phyloP scores from a whole-genome alignment of 305 asterid species.

The Rubia tinctorum region DNA sequence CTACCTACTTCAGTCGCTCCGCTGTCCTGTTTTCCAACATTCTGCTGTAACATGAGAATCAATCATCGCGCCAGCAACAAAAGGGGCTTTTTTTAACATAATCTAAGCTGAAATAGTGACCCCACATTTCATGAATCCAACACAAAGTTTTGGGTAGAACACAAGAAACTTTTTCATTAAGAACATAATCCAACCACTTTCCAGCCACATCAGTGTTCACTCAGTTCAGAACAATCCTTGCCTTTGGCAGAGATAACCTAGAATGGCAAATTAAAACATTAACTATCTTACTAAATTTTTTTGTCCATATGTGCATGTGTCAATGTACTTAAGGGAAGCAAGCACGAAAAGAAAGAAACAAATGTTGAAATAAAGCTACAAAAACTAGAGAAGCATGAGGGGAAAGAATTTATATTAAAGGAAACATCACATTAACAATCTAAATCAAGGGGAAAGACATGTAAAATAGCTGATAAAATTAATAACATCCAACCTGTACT shows the following conservation, averaged over 20 bases:
- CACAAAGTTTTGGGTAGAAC: slow-evolving; percentile 96
- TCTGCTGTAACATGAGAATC: slow-evolving; percentile 91
- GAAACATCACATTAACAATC: background rate
- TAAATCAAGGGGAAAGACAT: background rate
- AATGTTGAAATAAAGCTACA: background rate
- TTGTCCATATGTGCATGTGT: background rate
- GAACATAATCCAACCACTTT: slow-evolving; percentile 95
- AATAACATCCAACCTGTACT: slow-evolving; percentile 57
- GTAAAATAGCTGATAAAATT: background rate
- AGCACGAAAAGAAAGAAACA: background rate
- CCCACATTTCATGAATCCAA: slow-evolving; percentile 99
- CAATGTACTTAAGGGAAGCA: background rate
- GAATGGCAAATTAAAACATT: slow-evolving; percentile 17
- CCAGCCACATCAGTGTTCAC: slow-evolving; percentile 99
- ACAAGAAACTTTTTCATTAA: slow-evolving; percentile 58
- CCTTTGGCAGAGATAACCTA: slow-evolving; percentile 81
- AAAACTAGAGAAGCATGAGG: background rate
- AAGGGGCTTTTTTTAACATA: slow-evolving; percentile 96
- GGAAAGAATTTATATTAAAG: background rate
- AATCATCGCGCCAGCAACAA: slow-evolving; percentile 98
- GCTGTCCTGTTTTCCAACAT: slow-evolving; percentile 87
- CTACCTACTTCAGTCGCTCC: slow-evolving; percentile 63
- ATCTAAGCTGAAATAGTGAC: slow-evolving; percentile 92
- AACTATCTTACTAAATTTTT: background rate
- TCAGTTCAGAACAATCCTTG: no score